Evolutionary conservation across 352 stramenopile species (phyloP), one percentile per base, ranked within the genome.

Genomic region (Halophytophthora polymorphica): DNA sequence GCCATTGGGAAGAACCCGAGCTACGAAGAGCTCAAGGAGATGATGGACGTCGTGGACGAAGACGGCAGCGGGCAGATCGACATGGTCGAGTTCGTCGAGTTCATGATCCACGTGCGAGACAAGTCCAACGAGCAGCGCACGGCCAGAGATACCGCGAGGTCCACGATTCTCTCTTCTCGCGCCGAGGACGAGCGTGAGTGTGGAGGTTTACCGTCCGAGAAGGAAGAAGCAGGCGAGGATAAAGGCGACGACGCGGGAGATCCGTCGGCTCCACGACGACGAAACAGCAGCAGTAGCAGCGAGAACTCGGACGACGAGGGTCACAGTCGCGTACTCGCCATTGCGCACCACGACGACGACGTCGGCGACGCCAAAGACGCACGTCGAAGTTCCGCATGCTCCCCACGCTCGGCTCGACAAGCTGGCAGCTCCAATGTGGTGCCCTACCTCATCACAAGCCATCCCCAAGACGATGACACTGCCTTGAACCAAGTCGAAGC

Each of bases 31-130:
- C 72, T 95, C 4, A 84, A 83, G 42, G 77, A 88, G 47, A 93
- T 95, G 82, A 88, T 95, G 73, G 74, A 87, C 41, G 56, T 89
- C 23, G 81, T 95, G 8, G 84, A 93, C 36, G 84, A 95, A 69
- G 84, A 95, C 43, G 77, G 78, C 31, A 88, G 74, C 25, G 84
- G 84, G 0, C 83, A 95, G 51, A 95, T 95, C 40, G 84, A 93
- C 51, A 82, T 93, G 35, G 76, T 90, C 37, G 84, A 93, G 54
- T 95, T 95, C 54, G 71, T 93, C 46, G 75, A 91, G 53, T 93
- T 91, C 48, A 93, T 91, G 81, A 82, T 90, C 36, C 72, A 88
- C 55, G 77, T 90, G 13, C 77, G 79, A 2, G 74, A 86, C 47
- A 90, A 88, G 34, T 86, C 79, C 1, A 71, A 50, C 6, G 61